Evolutionary conservation across 495 filamentous ascomycete genomes (phyloP), one percentile per base, ranked within the genome.

Genomic region (Podospora pseudopauciseta): DNA sequence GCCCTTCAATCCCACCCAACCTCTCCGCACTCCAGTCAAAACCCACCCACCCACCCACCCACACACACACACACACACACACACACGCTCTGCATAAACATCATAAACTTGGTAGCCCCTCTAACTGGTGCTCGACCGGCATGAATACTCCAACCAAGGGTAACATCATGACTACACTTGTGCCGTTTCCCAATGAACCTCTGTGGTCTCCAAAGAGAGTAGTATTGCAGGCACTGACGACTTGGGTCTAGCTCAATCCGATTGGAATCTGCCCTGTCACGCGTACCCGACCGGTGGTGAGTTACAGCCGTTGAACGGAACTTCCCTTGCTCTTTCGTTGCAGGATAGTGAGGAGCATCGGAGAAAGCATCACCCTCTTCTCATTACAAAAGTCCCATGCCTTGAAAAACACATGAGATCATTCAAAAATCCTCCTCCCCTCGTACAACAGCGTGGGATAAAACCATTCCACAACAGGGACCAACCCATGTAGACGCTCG

Each of bases 1-100:
- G 30, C 23, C 59, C 15, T 32, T 60, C 23, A 60, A 60, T 60
- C 4, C n/a, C 59, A 60, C 59, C 59, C 26, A 60, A 60, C n/a
- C 4, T 18, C 26, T 4, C 9, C 26, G 30, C 11, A 28, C 18
- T 32, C 59, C 59, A 26, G 59, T 60, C 23, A 26, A 4, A 60
- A 32, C 20, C n/a, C 20, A 23, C 23, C 23, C 23, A 23, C 20
- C 1, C 20, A 20, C 20, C 20, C 20, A 20, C 20, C 1, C 20
- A 20, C 20, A 20, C 1, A 20, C 20, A 20, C 20, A 20, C 20
- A 23, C 23, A 23, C 23, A 23, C 23, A 23, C 23, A 23, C 23
- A 20, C 26, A 28, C 23, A 26, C 30, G 26, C n/a, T 9, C 59
- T 23, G 59, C 26, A 27, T 60, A 28, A 60, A 27, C 59, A 60